Base-by-base conservation (phyloP, 2,329 filamentous ascomycete species). In the Verticillium longisporum region DNA sequence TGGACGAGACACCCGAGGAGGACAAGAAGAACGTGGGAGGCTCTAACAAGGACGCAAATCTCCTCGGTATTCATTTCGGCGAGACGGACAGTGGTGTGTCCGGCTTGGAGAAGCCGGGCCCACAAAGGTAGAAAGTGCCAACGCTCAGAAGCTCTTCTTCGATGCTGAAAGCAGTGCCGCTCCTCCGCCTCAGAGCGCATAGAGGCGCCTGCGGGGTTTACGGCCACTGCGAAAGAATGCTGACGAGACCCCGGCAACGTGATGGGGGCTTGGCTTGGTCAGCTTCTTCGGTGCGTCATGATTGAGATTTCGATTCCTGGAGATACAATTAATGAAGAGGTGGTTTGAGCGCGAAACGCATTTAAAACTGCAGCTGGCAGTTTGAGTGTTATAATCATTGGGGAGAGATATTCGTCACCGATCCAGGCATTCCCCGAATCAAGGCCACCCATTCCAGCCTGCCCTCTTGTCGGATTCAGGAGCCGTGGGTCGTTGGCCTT, bases 1-100 rank as follows among this genome's bases (percentile, higher is more conserved):
- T 87, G 3, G 84, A 87, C 58, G 82, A 81, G 64, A 64, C 65
- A 50, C 41, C 66, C 14, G 69, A 71, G 15, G 67, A 68, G 11
- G 68, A 66, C 41, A 65, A 61, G 60, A 61, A 71, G 60, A 71
- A 70, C 60, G 55, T n/a, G 15, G 56, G 70, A 21, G 67, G 66
- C 13, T 68, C 61, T 21, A 65, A 62, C 58, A 64, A 72, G 59
- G 71, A 72, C 60, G 56, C 68, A 37, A 75, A 77, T 38, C 74
- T 76, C 11, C 70, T 78, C 18, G 77, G 78, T 1, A 77, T 80
- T 26, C 64, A 66, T n/a, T 76, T 75, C 57, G 74, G 74, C 58
- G 77, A 78, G 63, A 70, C 72, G 1, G 77, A 80, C 64, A 76
- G 76, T 66, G 76, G 73, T 26, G 74, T 77, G 18, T 75, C 77